phyloP scores from a whole-genome alignment of 768 basidiomycete species.

The Agaricus sinodeliciosus region DNA sequence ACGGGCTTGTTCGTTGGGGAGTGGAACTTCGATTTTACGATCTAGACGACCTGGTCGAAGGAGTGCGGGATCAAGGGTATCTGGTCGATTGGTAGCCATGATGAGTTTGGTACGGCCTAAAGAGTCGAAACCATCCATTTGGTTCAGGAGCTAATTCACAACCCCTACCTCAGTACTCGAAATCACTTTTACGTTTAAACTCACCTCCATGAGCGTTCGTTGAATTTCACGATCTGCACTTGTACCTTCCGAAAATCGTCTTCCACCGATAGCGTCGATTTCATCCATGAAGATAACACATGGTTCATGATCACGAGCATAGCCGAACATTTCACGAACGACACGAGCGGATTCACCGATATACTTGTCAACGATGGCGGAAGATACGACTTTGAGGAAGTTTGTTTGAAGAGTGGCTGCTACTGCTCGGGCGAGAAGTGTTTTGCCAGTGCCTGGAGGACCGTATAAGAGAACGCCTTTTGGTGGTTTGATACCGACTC shows the following conservation, averaged over 20 bases:
- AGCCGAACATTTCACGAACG: constrained; percentile 98
- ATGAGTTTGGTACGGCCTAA: constrained; percentile 94
- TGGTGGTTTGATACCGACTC: constrained; percentile 96
- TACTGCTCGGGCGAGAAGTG: constrained; percentile 88
- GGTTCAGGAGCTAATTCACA: constrained; percentile 73
- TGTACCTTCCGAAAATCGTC: constrained; percentile 85
- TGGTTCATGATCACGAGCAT: constrained; percentile 95
- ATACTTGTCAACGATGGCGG: constrained; percentile 97
- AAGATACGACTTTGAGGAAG: constrained; percentile 97
- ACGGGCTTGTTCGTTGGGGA: constrained; percentile 96
- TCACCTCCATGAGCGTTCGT: constrained; percentile 90
- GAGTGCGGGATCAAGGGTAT: constrained; percentile 95
- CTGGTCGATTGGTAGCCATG: constrained; percentile 99
- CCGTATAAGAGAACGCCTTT: constrained; percentile 96
- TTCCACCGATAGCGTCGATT: constrained; percentile 96
- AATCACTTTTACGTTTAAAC: constrained; percentile 10
- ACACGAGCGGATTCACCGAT: constrained; percentile 97
- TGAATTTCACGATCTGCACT: constrained; percentile 99
- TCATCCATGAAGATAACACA: constrained; percentile 99
- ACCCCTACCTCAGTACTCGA: neutral
- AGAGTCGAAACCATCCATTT: constrained; percentile 99
- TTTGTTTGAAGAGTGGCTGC: constrained; percentile 95
- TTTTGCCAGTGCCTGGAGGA: constrained; percentile 96
- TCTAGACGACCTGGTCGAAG: constrained; percentile 94
- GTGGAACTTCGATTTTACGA: constrained; percentile 94